Conservation (phyloP, 2,329 filamentous ascomycete species). For the Aspergillus neoniger region DNA sequence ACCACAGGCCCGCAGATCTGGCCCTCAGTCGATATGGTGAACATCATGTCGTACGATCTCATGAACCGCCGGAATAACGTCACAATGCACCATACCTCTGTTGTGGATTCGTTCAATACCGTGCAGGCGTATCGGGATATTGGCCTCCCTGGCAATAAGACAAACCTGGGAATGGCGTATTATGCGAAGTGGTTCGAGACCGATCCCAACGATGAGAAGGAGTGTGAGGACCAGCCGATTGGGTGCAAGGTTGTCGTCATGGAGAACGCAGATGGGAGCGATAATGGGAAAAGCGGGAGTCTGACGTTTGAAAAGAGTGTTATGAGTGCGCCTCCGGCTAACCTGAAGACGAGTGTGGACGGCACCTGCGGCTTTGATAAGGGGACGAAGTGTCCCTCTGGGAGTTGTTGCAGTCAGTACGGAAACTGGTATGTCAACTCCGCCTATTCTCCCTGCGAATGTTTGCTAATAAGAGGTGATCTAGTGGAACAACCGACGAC, state of each 20-base stretch:
- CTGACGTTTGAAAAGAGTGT: constrained; percentile 51
- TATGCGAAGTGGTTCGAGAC: constrained; percentile 69
- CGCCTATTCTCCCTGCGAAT: no score
- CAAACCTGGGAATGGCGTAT: constrained; percentile 68
- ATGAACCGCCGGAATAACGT: constrained; percentile 68
- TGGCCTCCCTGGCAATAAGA: constrained; percentile 57
- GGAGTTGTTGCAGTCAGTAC: constrained; percentile 39
- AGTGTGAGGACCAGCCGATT: constrained; percentile 51
- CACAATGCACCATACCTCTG: constrained; percentile 67
- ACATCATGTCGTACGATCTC: constrained; percentile 72
- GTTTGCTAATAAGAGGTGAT: not conserved
- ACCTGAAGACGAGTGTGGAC: constrained; percentile 31
- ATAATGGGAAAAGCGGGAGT: constrained; percentile 56
- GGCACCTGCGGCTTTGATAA: constrained; percentile 37
- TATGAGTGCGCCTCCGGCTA: constrained; percentile 25
- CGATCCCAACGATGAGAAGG: constrained; percentile 42
- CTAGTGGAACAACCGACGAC: constrained; percentile 35
- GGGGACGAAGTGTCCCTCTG: constrained; percentile 32
- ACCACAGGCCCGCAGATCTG: constrained; percentile 61
- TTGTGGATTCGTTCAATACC: constrained; percentile 56
- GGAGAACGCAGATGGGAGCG: constrained; percentile 62
- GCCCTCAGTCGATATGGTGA: constrained; percentile 64
- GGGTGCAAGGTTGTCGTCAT: constrained; percentile 62
- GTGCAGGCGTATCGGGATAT: constrained; percentile 61
- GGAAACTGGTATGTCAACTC: constrained; percentile 36